phyloP scores from a whole-genome alignment of 164 flowering plant genomes.

The Litsea cubeba region DNA sequence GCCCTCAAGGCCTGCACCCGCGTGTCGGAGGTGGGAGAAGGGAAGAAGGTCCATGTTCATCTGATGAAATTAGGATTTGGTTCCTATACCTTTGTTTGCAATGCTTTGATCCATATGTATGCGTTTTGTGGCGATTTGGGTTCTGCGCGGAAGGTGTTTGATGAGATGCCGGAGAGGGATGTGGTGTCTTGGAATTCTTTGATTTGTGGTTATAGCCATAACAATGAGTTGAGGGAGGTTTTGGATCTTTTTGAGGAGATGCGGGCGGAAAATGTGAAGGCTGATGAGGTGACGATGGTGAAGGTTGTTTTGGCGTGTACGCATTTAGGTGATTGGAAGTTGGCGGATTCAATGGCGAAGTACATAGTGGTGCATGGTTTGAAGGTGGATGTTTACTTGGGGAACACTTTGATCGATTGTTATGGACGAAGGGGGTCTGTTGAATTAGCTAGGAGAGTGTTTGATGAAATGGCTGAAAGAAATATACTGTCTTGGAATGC shows the following conservation, averaged over 20 bases:
- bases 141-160: constrained; percentile 42
- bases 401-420: constrained; percentile 62
- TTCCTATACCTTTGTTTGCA: constrained; percentile 39
- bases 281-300: constrained; percentile 64
- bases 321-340: constrained; percentile 31
- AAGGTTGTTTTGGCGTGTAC: constrained; percentile 60
- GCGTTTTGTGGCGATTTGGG: constrained; percentile 31
- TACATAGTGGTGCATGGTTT: constrained; percentile 38
- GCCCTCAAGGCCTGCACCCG: constrained; percentile 53
- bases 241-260: constrained; percentile 43
- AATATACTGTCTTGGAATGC: constrained; percentile 74
- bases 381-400: constrained; percentile 57
- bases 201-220: constrained; percentile 61
- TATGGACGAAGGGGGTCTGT: constrained; percentile 51
- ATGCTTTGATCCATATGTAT: constrained; percentile 57
- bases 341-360: constrained; percentile 30
- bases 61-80: constrained; percentile 48
- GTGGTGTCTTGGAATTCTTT: constrained; percentile 73
- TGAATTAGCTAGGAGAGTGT: constrained; percentile 38
- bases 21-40: constrained; percentile 20
- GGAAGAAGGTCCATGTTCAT: constrained; percentile 40
- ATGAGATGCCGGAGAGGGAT: constrained; percentile 47
- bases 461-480: constrained; percentile 49
- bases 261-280: constrained; percentile 39
- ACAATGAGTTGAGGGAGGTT: constrained; percentile 35